Conservation (phyloP, 2,329 filamentous ascomycete genomes). For the Hypoxylon sp. region DNA sequence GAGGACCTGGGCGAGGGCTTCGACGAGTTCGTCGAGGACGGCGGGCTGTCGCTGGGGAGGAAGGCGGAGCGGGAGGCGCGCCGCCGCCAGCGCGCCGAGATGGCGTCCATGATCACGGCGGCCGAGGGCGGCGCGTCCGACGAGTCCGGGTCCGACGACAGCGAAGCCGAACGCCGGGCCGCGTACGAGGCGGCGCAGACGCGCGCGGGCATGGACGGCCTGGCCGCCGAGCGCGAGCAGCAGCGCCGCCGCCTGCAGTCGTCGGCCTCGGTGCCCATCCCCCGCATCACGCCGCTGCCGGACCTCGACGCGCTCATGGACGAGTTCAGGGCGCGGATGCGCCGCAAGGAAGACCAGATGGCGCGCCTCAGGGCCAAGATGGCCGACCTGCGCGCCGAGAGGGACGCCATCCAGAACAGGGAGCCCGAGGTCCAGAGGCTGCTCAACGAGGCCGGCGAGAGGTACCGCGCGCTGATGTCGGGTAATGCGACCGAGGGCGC, state of each 20-base stretch:
- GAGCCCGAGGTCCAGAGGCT: slow-evolving; percentile 83
- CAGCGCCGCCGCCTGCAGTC: slow-evolving; percentile 49
- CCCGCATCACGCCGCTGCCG: slow-evolving; percentile 75
- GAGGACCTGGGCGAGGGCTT: slow-evolving; percentile 94
- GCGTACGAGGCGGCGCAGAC: slow-evolving; percentile 91
- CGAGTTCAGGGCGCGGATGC: slow-evolving; percentile 66
- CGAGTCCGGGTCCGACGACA: slow-evolving; percentile 69
- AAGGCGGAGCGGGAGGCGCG: slow-evolving; percentile 79
- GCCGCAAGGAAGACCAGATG: slow-evolving; percentile 66
- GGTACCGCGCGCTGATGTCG: slow-evolving; percentile 59
- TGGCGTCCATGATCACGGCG: slow-evolving; percentile 82
- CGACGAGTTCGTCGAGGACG: slow-evolving; percentile 89
- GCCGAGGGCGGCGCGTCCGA: slow-evolving; percentile 67
- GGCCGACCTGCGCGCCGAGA: slow-evolving; percentile 67
- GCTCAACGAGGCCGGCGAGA: slow-evolving; percentile 80
- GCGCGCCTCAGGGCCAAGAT: slow-evolving; percentile 61
- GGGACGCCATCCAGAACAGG: slow-evolving; percentile 67
- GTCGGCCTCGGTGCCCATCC: slow-evolving; percentile 55
- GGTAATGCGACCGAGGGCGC: neutral
- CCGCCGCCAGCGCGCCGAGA: slow-evolving; percentile 73
- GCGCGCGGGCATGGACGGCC: slow-evolving; percentile 81
- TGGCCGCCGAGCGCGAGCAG: slow-evolving; percentile 58
- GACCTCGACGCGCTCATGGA: slow-evolving; percentile 74
- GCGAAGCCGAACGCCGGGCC: slow-evolving; percentile 73
- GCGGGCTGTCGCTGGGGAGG: slow-evolving; percentile 77